A percentile compares a stretch with the other conserved stretches of the same genome.
Conservation (phyloP, 2,329 filamentous ascomycete genomes). For the Lachnum nothofagi region DNA sequence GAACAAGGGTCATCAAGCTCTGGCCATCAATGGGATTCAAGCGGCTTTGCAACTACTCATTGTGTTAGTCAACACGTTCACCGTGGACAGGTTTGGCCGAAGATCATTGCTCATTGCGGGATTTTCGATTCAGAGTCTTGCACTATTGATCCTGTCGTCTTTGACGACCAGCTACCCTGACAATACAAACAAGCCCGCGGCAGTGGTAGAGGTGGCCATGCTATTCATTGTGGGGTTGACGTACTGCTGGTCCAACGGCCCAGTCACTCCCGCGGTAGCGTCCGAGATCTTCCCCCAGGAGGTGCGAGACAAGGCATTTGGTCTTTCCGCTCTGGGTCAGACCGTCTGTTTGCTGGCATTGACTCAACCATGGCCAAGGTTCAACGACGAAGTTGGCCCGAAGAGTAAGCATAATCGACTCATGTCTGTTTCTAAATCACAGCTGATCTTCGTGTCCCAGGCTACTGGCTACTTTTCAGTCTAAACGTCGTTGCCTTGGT, state of each 20-base stretch:
- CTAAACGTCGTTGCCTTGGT: slow-evolving; percentile 36
- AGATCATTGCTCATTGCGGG: slow-evolving; percentile 65
- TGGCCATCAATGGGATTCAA: slow-evolving; percentile 67
- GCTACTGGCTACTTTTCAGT: slow-evolving; percentile 38
- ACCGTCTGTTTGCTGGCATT: slow-evolving; percentile 36
- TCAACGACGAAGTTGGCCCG: slow-evolving; percentile 35
- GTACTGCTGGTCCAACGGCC: slow-evolving; percentile 39
- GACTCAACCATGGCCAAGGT: slow-evolving; percentile 38
- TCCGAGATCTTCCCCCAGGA: slow-evolving; percentile 39
- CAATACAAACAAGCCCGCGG: slow-evolving; percentile 36
- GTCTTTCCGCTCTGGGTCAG: slow-evolving; percentile 35
- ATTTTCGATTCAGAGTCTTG: slow-evolving; percentile 36
- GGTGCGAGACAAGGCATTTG: slow-evolving; percentile 38
- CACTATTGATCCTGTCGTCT: slow-evolving; percentile 35
- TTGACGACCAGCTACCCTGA: slow-evolving; percentile 37
- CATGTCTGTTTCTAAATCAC: too few species aligned
- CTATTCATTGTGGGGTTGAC: slow-evolving; percentile 40
- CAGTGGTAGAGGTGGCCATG: slow-evolving; percentile 38
- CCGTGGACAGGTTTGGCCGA: slow-evolving; percentile 64
- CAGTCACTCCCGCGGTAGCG: slow-evolving; percentile 34
- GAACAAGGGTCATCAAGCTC: slow-evolving; percentile 54
- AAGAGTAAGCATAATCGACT: slow-evolving; percentile 18
- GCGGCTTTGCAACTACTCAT: slow-evolving; percentile 55
- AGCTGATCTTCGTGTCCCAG: too few species aligned
- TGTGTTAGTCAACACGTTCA: slow-evolving; percentile 68